These are phyloP conservation scores for Ganoderma boninense DNA, from an alignment of 1,284 basidiomycete species.

Conservation along the genomic window DNA sequence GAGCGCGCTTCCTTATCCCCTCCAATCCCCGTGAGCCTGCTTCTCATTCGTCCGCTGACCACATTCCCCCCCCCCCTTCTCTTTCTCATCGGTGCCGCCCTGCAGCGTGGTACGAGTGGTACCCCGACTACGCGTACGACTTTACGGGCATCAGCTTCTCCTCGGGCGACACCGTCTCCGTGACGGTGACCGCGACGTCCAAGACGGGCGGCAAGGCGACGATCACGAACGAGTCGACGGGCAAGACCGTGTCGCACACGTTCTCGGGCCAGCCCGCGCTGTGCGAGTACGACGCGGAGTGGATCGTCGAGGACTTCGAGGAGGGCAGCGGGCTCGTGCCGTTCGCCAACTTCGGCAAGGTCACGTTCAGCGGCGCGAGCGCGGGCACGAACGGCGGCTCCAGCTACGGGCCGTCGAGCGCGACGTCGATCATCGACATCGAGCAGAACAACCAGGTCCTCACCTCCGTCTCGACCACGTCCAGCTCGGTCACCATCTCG, in stretches of 20 bases:
- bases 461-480: constrained; percentile 36
- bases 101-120: constrained; percentile 50
- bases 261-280: constrained; percentile 43
- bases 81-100: background rate
- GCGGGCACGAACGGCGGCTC: constrained; percentile 22
- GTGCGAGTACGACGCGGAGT: constrained; percentile 41
- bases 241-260: constrained; percentile 39
- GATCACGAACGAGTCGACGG: constrained; percentile 42
- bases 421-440: constrained; percentile 41
- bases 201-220: constrained; percentile 40
- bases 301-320: constrained; percentile 46
- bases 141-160: constrained; percentile 43
- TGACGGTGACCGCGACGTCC: constrained; percentile 41
- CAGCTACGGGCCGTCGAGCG: constrained; percentile 31
- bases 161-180: constrained; percentile 41
- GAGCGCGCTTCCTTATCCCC: constrained; percentile 8
- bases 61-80: background rate
- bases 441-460: constrained; percentile 40
- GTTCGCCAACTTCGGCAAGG: constrained; percentile 48
- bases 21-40: background rate
- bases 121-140: constrained; percentile 45
- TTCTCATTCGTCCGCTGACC: background rate
- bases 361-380: constrained; percentile 35
- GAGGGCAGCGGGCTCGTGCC: constrained; percentile 41
- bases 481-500: constrained; percentile 37